Evolutionary conservation across 345 rosid genomes (phyloP).

Genomic region (Citrus unshiu): DNA sequence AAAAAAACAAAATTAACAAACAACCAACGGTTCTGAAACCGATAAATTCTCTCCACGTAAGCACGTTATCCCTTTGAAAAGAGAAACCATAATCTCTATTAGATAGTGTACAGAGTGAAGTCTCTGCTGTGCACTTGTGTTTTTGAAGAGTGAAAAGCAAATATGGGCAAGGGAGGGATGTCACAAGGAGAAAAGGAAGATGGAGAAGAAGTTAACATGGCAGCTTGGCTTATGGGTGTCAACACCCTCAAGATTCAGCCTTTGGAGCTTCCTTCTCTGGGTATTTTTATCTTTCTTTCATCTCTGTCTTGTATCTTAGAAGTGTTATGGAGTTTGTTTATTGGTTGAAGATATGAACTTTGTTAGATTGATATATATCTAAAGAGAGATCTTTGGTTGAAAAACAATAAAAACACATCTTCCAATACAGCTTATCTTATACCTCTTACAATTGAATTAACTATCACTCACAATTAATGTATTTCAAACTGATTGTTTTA

Average conservation of each 20-base stretch:
- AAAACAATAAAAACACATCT: too few species aligned
- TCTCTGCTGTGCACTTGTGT: neutral
- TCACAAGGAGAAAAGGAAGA: slow-evolving; percentile 44
- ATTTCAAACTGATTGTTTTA: neutral
- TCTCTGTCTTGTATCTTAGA: neutral
- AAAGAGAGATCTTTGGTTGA: too few species aligned
- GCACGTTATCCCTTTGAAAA: too few species aligned
- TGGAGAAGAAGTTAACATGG: slow-evolving; percentile 69
- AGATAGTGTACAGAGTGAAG: neutral
- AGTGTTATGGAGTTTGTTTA: neutral
- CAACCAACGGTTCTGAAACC: too few species aligned
- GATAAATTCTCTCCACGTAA: too few species aligned
- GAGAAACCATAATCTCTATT: too few species aligned
- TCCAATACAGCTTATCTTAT: too few species aligned
- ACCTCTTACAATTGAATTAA: too few species aligned
- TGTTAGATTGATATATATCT: neutral
- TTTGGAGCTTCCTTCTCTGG: slow-evolving; percentile 66
- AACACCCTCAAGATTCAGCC: slow-evolving; percentile 88
- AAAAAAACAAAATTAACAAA: too few species aligned
- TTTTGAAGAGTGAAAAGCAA: neutral
- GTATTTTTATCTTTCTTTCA: slow-evolving; percentile 22
- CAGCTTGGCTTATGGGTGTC: slow-evolving; percentile 76
- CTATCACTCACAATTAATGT: too few species aligned
- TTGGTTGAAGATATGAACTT: neutral
- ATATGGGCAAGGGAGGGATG: slow-evolving; percentile 73